A percentile compares a stretch with the other conserved stretches of the same genome.
phyloP scores from a whole-genome alignment of 495 filamentous ascomycete genomes.

The Penicillium ucsense region DNA sequence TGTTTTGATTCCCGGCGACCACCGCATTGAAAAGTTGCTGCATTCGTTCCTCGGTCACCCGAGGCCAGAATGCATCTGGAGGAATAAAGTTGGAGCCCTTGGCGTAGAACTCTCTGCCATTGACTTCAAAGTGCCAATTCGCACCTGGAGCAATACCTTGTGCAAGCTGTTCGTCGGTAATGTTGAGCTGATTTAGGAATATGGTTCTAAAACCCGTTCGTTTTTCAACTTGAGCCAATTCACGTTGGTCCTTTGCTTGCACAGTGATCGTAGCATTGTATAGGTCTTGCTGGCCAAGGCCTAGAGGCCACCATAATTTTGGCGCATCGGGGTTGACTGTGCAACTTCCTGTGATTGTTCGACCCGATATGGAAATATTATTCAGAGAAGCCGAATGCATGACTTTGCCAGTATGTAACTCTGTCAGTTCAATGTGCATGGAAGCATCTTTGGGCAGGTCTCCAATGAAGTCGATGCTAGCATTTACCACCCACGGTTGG shows the following conservation, averaged over 20 bases:
- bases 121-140: constrained; percentile 63
- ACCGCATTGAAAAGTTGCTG: constrained; percentile 46
- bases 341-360: constrained; percentile 42
- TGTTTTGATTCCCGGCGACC: constrained; percentile 54
- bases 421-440: constrained; percentile 45
- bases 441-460: constrained; percentile 35
- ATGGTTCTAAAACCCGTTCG: constrained; percentile 59
- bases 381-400: constrained; percentile 34
- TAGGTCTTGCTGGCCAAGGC: constrained; percentile 49
- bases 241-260: constrained; percentile 12
- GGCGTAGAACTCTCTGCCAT: constrained; percentile 58
- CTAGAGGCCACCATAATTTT: constrained; percentile 56
- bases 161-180: constrained; percentile 47
- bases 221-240: constrained; percentile 38
- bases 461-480: constrained; percentile 55
- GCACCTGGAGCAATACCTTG: constrained; percentile 52
- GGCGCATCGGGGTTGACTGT: constrained; percentile 36
- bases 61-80: constrained; percentile 57
- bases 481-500: constrained; percentile 59
- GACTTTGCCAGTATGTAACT: constrained; percentile 33
- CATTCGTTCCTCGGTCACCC: constrained; percentile 46
- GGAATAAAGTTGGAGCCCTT: constrained; percentile 62
- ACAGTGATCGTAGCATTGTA: constrained; percentile 49
- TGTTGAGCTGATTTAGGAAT: constrained; percentile 50
- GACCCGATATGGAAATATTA: constrained; percentile 34